A percentile compares a stretch with the other conserved stretches of the same genome.
phyloP scores from a whole-genome alignment of 2,329 filamentous ascomycete species.

The Lojkania enalia region DNA sequence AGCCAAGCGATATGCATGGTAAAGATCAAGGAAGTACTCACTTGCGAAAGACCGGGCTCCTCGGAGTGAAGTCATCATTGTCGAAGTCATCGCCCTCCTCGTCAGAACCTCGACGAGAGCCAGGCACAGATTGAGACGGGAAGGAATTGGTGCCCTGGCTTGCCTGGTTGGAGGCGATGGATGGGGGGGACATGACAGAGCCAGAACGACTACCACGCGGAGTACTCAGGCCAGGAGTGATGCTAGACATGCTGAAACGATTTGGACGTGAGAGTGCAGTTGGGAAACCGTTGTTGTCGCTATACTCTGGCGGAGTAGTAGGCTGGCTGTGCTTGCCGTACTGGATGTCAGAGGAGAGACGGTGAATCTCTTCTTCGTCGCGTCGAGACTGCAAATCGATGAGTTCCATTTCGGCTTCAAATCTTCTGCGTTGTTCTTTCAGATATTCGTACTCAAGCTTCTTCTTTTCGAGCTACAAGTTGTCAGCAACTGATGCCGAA shows the following conservation, averaged over 20 bases:
- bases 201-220: slow-evolving; percentile 73
- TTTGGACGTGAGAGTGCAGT: slow-evolving; percentile 81
- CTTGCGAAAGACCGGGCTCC: slow-evolving; percentile 40
- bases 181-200: slow-evolving; percentile 77
- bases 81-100: slow-evolving; percentile 85
- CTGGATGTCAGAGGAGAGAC: slow-evolving; percentile 78
- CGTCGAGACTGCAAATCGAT: slow-evolving; percentile 82
- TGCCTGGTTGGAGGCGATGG: slow-evolving; percentile 46
- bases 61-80: slow-evolving; percentile 63
- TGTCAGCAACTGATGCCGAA: slow-evolving; percentile 32
- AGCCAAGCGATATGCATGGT: background rate
- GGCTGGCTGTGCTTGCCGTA: slow-evolving; percentile 87
- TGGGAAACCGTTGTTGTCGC: slow-evolving; percentile 75
- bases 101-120: slow-evolving; percentile 83
- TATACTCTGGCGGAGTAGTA: slow-evolving; percentile 92
- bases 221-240: slow-evolving; percentile 70
- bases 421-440: slow-evolving; percentile 82
- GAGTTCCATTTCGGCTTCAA: slow-evolving; percentile 90
- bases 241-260: slow-evolving; percentile 84
- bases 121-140: slow-evolving; percentile 83
- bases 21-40: slow-evolving; percentile 26
- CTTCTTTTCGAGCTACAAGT: slow-evolving; percentile 82
- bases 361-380: slow-evolving; percentile 80
- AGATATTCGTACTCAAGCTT: slow-evolving; percentile 90
- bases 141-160: slow-evolving; percentile 61